Conservation (phyloP, 2,329 filamentous ascomycete species). For the Verticillium longisporum region DNA sequence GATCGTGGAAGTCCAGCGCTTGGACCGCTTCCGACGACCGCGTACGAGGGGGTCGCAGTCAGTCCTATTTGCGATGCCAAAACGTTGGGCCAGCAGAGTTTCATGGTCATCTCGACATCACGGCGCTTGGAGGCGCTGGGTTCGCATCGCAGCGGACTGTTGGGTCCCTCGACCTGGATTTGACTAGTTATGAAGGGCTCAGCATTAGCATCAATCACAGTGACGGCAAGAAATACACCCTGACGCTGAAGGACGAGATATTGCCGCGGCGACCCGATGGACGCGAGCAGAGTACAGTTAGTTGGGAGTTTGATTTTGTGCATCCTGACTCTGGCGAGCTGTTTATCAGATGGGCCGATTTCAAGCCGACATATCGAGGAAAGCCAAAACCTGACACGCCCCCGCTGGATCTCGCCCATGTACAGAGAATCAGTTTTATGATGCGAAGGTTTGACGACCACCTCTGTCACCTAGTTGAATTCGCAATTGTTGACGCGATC, state of each 20-base stretch:
- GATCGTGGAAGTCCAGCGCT: constrained; percentile 49
- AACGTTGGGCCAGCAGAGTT: constrained; percentile 45
- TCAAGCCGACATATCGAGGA: constrained; percentile 70
- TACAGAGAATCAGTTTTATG: constrained; percentile 71
- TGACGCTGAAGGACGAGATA: constrained; percentile 67
- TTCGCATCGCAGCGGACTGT: constrained; percentile 73
- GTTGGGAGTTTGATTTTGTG: constrained; percentile 67
- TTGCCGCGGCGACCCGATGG: constrained; percentile 52
- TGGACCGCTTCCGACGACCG: constrained; percentile 70
- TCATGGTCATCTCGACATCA: constrained; percentile 64
- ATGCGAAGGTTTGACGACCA: constrained; percentile 61
- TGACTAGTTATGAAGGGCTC: constrained; percentile 57
- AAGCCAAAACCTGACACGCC: constrained; percentile 53
- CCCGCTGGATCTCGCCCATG: constrained; percentile 48
- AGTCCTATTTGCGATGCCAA: constrained; percentile 38
- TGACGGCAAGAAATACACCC: constrained; percentile 64
- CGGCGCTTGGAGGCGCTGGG: constrained; percentile 69
- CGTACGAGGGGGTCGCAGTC: constrained; percentile 67
- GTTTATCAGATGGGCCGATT: constrained; percentile 55
- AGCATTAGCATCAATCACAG: constrained; percentile 41
- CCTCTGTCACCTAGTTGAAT: background rate
- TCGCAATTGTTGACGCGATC: background rate
- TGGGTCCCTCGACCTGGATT: constrained; percentile 53
- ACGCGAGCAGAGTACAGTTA: constrained; percentile 64
- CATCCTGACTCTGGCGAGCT: constrained; percentile 27